phyloP scores from a whole-genome alignment of 495 filamentous ascomycete species.

The Friedmanniomyces simplex region DNA sequence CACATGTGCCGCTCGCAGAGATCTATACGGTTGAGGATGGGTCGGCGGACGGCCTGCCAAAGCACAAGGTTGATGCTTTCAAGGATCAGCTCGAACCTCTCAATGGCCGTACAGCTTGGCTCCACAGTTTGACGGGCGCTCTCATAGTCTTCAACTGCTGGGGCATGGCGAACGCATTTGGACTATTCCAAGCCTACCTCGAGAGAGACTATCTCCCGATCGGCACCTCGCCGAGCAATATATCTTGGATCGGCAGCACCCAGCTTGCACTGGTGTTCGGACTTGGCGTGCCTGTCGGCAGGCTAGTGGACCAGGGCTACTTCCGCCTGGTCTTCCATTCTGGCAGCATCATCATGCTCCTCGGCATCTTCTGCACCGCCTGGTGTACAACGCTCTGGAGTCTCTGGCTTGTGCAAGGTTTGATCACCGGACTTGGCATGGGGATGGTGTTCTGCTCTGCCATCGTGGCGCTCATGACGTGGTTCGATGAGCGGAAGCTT shows the following conservation, averaged over 20 bases:
- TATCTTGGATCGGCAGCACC: constrained; percentile 30
- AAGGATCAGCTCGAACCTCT: neutral
- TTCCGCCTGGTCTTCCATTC: constrained; percentile 25
- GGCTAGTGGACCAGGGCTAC: constrained; percentile 27
- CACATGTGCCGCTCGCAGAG: neutral
- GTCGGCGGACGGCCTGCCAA: neutral
- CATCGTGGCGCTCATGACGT: constrained; percentile 17
- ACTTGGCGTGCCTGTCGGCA: constrained; percentile 25
- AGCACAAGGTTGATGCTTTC: neutral
- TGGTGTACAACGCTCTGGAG: constrained; percentile 9
- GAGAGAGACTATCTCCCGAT: constrained; percentile 11
- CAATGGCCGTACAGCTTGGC: constrained; percentile 19
- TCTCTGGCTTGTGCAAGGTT: constrained; percentile 24
- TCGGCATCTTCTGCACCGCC: constrained; percentile 17
- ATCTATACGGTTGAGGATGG: neutral
- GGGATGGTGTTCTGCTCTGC: constrained; percentile 21
- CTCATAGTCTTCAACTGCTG: constrained; percentile 21
- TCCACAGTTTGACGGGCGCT: constrained; percentile 4
- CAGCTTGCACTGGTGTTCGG: constrained; percentile 29
- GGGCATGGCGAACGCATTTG: constrained; percentile 23
- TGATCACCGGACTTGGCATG: constrained; percentile 21
- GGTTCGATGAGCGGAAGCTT: constrained; percentile 22
- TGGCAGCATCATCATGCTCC: constrained; percentile 16
- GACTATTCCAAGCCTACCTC: constrained; percentile 30
- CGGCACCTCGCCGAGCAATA: constrained; percentile 19